Evolutionary conservation across 2,329 filamentous ascomycete species (phyloP).

Genomic region (Cylindrodendrum hubeiense): DNA sequence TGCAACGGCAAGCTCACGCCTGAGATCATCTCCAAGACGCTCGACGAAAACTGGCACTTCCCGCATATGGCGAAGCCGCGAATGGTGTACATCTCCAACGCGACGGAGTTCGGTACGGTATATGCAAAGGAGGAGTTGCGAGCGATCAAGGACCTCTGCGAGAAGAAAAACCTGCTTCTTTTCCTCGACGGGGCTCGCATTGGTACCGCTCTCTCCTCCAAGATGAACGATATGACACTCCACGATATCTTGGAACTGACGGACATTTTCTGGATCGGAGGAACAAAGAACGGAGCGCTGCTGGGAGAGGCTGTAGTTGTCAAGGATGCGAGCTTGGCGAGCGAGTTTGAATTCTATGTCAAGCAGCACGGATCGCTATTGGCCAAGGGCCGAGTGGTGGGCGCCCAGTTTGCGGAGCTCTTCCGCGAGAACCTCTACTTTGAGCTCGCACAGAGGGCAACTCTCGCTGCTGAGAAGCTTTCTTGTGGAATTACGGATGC

Average conservation of each 20-base stretch:
- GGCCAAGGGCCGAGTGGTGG: slow-evolving; percentile 62
- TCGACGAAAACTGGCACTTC: slow-evolving; percentile 63
- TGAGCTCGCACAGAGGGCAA: slow-evolving; percentile 59
- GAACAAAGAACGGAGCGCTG: slow-evolving; percentile 64
- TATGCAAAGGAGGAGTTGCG: slow-evolving; percentile 58
- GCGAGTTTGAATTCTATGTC: slow-evolving; percentile 63
- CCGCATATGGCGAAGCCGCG: slow-evolving; percentile 65
- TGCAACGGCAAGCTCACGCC: slow-evolving; percentile 62
- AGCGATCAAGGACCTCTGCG: slow-evolving; percentile 57
- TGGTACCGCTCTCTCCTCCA: slow-evolving; percentile 56
- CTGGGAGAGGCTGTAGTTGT: slow-evolving; percentile 65
- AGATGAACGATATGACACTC: slow-evolving; percentile 57
- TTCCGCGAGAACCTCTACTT: slow-evolving; percentile 61
- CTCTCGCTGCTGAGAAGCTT: slow-evolving; percentile 57
- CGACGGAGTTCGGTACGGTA: slow-evolving; percentile 63
- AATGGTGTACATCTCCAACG: slow-evolving; percentile 65
- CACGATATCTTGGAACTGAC: slow-evolving; percentile 59
- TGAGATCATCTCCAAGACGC: slow-evolving; percentile 53
- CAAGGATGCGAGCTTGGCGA: slow-evolving; percentile 54
- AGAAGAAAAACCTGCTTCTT: slow-evolving; percentile 54
- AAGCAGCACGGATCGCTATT: slow-evolving; percentile 65
- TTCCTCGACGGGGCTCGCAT: slow-evolving; percentile 64
- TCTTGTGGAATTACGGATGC: slow-evolving; percentile 56
- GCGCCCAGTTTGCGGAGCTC: slow-evolving; percentile 62
- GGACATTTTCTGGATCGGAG: slow-evolving; percentile 68